Evolutionary conservation across 306 rosid species (phyloP), one percentile per base, ranked within the genome.

Genomic region (Quercus variabilis): DNA sequence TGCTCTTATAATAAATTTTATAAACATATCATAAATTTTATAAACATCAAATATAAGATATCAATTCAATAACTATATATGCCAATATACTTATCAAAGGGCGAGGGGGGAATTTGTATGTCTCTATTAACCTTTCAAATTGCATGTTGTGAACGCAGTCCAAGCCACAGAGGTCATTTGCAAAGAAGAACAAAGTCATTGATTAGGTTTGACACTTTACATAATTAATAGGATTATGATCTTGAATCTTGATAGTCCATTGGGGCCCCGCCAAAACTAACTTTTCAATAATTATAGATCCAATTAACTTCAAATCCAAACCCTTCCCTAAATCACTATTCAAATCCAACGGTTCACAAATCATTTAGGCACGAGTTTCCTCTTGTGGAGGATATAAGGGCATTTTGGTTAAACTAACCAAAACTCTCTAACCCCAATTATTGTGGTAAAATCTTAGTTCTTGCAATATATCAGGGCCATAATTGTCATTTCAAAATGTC

Each of bases 381-480:
- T 15, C 25, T 11, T 17, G 46, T 38, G 46, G 31, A 19, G 56
- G 60, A 26, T 6, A 3, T 15, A 81, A 85, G 95, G 95, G 67
- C 54, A 80, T 75, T 23, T 83, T 56, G 20, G 98, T 81, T 21
- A 88, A 81, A 76, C 9, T 1, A 2, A 6, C 1, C 1, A 64
- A 11, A 41, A 21, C 0, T 58, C 19, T 9, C 46, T 6, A 9
- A 2, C 0, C 4, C 46, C 17, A 3, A 1, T 1, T 1, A 1
- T 1, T 1, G 60, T 18, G 76, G 81, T 3, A 55, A 31, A 26
- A n/a, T 1, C 20, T 83, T 49, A 23, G 79, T 79, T 88, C 5
- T 6, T 8, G 0, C 0, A 4, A 74, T 5, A 0, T 0, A 4
- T 0, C 0, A 68, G 76, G 85, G 83, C 73, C 18, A 65, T 8